phyloP scores from a whole-genome alignment of 129 eudicot genomes.

The Escallonia herrerae region DNA sequence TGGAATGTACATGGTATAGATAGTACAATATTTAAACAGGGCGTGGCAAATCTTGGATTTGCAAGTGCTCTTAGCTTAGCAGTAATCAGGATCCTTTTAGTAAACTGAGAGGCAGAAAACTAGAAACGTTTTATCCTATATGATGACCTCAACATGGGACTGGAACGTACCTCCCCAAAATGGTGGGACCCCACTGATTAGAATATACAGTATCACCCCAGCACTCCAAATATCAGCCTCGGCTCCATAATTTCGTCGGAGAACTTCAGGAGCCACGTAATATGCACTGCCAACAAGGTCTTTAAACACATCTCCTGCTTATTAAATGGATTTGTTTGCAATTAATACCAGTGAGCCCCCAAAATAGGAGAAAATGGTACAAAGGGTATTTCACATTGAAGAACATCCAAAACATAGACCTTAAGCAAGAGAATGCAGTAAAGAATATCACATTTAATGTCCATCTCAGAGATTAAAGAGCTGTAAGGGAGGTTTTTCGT shows the following conservation, averaged over 20 bases:
- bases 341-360: conserved; percentile 7
- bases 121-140: not conserved
- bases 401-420: not conserved
- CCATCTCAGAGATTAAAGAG: too few relatives aligned
- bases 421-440: too few relatives aligned
- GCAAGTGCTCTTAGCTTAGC: not conserved
- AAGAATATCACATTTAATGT: too few relatives aligned
- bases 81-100: not conserved
- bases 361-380: not conserved
- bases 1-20: too few relatives aligned
- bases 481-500: too few relatives aligned
- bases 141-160: not conserved
- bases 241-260: conserved; percentile 79
- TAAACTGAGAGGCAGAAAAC: not conserved
- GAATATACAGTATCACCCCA: conserved; percentile 84
- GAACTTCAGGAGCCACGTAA: conserved; percentile 95
- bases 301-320: conserved; percentile 73
- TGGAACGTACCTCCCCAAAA: conserved; percentile 79
- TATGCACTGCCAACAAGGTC: conserved; percentile 99
- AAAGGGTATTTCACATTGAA: not conserved
- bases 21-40: too few relatives aligned
- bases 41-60: too few relatives aligned
- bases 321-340: conserved; percentile 12
- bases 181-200: conserved; percentile 97
- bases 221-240: conserved; percentile 98